These are phyloP conservation scores for Hericium coralloides DNA, from an alignment of 768 basidiomycete genomes.

Conservation along the genomic window DNA sequence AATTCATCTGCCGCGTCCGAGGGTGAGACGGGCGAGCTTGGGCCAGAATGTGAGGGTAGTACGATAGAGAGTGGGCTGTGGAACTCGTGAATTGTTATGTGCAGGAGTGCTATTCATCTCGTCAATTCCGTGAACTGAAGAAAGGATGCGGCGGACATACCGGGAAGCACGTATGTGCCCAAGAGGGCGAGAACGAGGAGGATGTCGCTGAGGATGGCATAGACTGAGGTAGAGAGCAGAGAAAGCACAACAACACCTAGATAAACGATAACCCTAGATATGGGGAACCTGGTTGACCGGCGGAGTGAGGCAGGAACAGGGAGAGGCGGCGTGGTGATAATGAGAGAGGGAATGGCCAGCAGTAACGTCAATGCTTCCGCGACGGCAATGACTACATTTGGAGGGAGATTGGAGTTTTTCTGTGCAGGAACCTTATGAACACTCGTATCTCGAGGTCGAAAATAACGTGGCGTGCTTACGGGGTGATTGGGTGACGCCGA, in stretches of 20 bases:
- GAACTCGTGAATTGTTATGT: constrained; percentile 79
- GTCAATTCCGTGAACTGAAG: not conserved
- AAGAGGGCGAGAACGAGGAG: constrained; percentile 42
- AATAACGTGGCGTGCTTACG: constrained; percentile 21
- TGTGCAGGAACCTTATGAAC: constrained; percentile 12
- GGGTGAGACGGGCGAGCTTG: constrained; percentile 18
- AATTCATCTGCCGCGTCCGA: constrained; percentile 52
- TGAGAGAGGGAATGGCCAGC: constrained; percentile 48
- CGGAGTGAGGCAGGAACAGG: constrained; percentile 37
- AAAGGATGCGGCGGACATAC: constrained; percentile 22
- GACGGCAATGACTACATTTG: constrained; percentile 29
- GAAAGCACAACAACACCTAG: constrained; percentile 35
- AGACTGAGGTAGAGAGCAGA: constrained; percentile 32
- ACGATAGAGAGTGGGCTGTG: constrained; percentile 78
- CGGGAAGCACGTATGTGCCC: constrained; percentile 57
- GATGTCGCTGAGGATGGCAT: constrained; percentile 35
- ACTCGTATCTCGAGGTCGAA: not conserved
- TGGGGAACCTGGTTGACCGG: constrained; percentile 31
- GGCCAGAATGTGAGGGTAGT: constrained; percentile 35
- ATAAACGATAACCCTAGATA: constrained; percentile 37
- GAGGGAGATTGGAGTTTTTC: constrained; percentile 18
- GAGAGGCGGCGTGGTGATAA: constrained; percentile 46
- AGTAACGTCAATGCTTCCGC: constrained; percentile 45
- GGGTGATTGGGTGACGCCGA: constrained; percentile 34
- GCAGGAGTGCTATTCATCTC: constrained; percentile 46